Evolutionary conservation across 73 alveolate species (phyloP), one percentile per base, ranked within the genome.

Genomic region (Paramecium biaurelia): DNA sequence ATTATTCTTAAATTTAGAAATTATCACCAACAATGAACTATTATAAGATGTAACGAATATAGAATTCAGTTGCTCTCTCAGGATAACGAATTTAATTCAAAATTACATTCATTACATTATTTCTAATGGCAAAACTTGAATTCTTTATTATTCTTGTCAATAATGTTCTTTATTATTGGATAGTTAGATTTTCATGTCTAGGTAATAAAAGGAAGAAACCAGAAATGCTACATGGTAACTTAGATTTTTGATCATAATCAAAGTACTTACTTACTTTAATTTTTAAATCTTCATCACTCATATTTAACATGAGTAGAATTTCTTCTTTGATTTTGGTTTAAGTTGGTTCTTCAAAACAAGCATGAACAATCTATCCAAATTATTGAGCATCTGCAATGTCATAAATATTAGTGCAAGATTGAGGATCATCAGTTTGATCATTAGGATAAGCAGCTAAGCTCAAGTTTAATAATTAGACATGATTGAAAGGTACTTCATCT

Each of bases 181-280:
- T n/a, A 43, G 20, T 41, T 14, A 38, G 43, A 38, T 9, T 24
- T 10, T 79, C 72, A 10, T 21, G 18, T 79, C 90, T 79, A 2
- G 90, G 90, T 24, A 79, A 79, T 23, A 79, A 26, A 24, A 79
- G n/a, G 74, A 79, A 79, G 72, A 79, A 79, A 2, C 90, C 90
- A 24, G 76, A 43, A 0, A 79, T 79, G 0, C 3, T 4, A 2
- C 32, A 42, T 20, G 90, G 76, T 18, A 79, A 42, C 18, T 79
- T 79, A 21, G 76, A 20, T 45, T 79, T 79, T 23, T 79, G 56
- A 79, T 79, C 90, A 43, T 41, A 42, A 5, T 79, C 90, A 47
- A 79, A 79, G 12, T 23, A 38, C 26, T 24, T 79, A 18, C 57
- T 24, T 9, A 43, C 12, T 12, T 79, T 79, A 2, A 79, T 18